A percentile compares a stretch with the other conserved stretches of the same genome.
phyloP scores from a whole-genome alignment of 345 rosid genomes.

The Gossypium australe region DNA sequence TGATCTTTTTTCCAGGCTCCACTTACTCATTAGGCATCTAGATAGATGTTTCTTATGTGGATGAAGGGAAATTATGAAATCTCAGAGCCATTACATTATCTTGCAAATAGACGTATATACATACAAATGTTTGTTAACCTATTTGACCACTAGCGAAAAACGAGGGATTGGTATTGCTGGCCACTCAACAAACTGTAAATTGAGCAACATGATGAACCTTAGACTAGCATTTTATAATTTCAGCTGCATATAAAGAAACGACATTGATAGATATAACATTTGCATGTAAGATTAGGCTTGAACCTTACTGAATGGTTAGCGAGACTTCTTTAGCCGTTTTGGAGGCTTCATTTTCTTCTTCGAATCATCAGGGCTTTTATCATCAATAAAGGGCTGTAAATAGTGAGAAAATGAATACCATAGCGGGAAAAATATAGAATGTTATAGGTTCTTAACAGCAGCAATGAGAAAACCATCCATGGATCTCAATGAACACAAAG shows the following conservation, averaged over 20 bases:
- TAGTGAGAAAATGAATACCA: constrained; percentile 4
- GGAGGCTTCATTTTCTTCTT: constrained; percentile 48
- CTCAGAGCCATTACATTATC: background rate
- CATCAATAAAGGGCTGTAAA: constrained; percentile 71
- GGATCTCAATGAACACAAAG: background rate
- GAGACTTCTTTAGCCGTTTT: constrained; percentile 67
- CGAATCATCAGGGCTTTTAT: constrained; percentile 46
- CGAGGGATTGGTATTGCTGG: background rate
- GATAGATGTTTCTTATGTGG: background rate
- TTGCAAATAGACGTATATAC: too few species aligned
- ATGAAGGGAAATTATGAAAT: background rate
- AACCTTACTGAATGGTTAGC: constrained; percentile 29
- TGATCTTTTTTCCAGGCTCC: background rate
- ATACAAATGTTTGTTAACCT: background rate
- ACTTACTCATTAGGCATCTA: background rate
- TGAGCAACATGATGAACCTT: background rate
- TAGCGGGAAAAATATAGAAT: background rate
- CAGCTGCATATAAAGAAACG: background rate
- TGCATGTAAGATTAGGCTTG: background rate
- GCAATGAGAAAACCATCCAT: background rate
- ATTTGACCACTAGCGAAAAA: background rate
- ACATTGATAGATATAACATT: background rate
- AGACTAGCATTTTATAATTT: background rate
- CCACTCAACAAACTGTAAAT: background rate
- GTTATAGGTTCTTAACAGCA: background rate